These are phyloP conservation scores for Lachnellula occidentalis DNA, from an alignment of 2,329 filamentous ascomycete genomes.

Conservation along the genomic window DNA sequence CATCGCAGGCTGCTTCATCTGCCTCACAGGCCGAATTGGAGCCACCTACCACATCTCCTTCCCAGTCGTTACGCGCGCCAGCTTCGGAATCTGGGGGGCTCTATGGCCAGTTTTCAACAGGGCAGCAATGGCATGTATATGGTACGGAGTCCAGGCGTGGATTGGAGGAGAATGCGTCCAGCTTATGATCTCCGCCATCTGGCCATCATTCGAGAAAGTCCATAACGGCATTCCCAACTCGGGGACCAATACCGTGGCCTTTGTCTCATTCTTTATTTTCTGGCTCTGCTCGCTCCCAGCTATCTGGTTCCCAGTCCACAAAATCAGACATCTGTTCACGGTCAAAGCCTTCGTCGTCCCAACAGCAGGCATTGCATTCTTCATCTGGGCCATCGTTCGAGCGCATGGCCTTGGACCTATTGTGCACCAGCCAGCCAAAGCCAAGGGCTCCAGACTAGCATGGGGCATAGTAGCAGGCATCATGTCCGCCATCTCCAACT, in stretches of 20 bases:
- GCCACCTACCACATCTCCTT: constrained; percentile 87
- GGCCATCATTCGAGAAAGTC: constrained; percentile 55
- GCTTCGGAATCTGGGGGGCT: constrained; percentile 84
- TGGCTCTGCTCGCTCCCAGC: constrained; percentile 77
- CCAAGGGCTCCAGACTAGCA: constrained; percentile 62
- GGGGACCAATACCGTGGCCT: constrained; percentile 70
- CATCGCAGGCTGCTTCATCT: constrained; percentile 70
- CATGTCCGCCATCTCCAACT: constrained; percentile 88
- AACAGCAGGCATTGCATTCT: constrained; percentile 74
- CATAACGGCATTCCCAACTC: constrained; percentile 63
- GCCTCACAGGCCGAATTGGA: constrained; percentile 74
- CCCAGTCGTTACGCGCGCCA: constrained; percentile 70
- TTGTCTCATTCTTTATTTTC: constrained; percentile 80
- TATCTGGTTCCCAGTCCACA: constrained; percentile 84
- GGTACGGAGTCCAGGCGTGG: constrained; percentile 82
- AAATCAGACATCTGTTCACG: constrained; percentile 85
- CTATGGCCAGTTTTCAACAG: constrained; percentile 87
- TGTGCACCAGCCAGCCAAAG: constrained; percentile 58
- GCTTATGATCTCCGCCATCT: constrained; percentile 83
- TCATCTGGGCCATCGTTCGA: constrained; percentile 79
- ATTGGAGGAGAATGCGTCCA: constrained; percentile 83
- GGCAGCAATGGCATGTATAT: constrained; percentile 75
- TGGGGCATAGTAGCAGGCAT: constrained; percentile 83
- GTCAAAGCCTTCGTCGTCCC: constrained; percentile 84
- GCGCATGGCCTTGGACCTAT: constrained; percentile 83